Evolutionary conservation across 1,284 basidiomycete genomes (phyloP), one percentile per base, ranked within the genome.

Genomic region (Ceratobasidium sp.): DNA sequence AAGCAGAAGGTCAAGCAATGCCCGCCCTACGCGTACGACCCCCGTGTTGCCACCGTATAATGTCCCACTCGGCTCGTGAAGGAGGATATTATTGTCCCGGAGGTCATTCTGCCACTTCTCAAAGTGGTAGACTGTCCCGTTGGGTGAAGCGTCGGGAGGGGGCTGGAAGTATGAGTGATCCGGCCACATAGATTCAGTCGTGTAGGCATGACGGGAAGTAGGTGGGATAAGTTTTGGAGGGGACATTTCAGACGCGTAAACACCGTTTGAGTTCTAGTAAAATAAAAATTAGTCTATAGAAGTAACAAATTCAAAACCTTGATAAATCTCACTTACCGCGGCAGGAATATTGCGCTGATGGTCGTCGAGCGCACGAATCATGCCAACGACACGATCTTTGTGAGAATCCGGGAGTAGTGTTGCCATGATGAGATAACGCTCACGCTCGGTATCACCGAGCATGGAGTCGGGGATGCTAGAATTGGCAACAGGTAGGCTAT

Each of bases 1-100:
- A 30, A 57, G 21, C 32, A 38, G 35, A 1, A 57, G 23, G 32
- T 38, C 21, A 16, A 57, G 14, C 1, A 57, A 14, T 4, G 28
- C 8, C 21, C 32, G 55, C 1, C 21, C 28, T 11, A 41, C 2
- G n/a, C 55, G 21, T 6, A 35, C 55, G 18, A 41, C 35, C 2
- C 55, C 55, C 30, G 9, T 57, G 5, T 57, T 30, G 16, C 55
- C 55, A 14, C 55, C 55, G 0, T 38, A 41, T 8, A 57, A 30
- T 1, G 32, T 41, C 14, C 55, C 55, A 16, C 55, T 57, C 11
- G 55, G 55, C 55, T n/a, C 35, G 32, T 57, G 55, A 57, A 57
- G 4, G n/a, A 57, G 55, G 16, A 23, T 7, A 16, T n/a, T 16
- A 7, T n/a, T 57, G 3, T 57, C 38, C 8, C 14, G 30, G 18